phyloP scores from a whole-genome alignment of 2,329 filamentous ascomycete genomes.

The Tetracladium maxilliforme region DNA sequence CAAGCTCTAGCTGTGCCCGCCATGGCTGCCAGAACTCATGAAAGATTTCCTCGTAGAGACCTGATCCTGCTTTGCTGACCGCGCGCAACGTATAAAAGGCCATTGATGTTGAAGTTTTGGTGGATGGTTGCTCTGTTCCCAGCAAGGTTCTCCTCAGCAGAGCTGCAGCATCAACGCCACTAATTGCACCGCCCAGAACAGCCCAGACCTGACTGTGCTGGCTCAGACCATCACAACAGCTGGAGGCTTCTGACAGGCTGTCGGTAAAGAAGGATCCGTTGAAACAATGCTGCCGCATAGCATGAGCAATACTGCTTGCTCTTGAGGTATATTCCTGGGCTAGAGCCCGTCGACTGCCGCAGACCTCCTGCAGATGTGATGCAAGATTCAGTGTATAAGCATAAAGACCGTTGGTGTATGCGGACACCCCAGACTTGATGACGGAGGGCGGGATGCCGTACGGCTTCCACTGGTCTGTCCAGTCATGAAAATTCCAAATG shows the following conservation, averaged over 20 bases:
- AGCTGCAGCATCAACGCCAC: slow-evolving; percentile 5
- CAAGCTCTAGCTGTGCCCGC: slow-evolving; percentile 19
- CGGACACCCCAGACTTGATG: slow-evolving; percentile 18
- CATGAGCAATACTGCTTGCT: slow-evolving; percentile 9
- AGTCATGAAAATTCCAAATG: slow-evolving; percentile 21
- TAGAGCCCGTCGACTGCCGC: slow-evolving; percentile 16
- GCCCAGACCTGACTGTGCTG: slow-evolving; percentile 21
- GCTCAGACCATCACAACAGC: slow-evolving; percentile 13
- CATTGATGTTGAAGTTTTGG: slow-evolving; percentile 22
- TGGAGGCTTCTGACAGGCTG: slow-evolving; percentile 15
- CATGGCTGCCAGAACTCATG: slow-evolving; percentile 17
- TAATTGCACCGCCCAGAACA: slow-evolving; percentile 15
- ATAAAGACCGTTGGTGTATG: slow-evolving; percentile 24
- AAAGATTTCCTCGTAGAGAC: slow-evolving; percentile 18
- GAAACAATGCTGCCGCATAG: slow-evolving; percentile 16
- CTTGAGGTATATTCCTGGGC: slow-evolving; percentile 15
- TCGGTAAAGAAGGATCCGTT: slow-evolving; percentile 18
- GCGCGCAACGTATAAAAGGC: slow-evolving; percentile 23
- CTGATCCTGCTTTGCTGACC: slow-evolving; percentile 15
- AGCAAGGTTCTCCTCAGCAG: slow-evolving; percentile 14
- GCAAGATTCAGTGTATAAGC: slow-evolving; percentile 18
- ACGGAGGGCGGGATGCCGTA: slow-evolving; percentile 23
- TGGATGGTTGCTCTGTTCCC: slow-evolving; percentile 12
- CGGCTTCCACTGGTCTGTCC: slow-evolving; percentile 16
- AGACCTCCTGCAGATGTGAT: slow-evolving; percentile 14